Percentiles rank a stretch among this genome's conserved stretches.
These are phyloP conservation scores for Penicillium paradoxum DNA, from an alignment of 495 filamentous ascomycete species.

Conservation along the genomic window DNA sequence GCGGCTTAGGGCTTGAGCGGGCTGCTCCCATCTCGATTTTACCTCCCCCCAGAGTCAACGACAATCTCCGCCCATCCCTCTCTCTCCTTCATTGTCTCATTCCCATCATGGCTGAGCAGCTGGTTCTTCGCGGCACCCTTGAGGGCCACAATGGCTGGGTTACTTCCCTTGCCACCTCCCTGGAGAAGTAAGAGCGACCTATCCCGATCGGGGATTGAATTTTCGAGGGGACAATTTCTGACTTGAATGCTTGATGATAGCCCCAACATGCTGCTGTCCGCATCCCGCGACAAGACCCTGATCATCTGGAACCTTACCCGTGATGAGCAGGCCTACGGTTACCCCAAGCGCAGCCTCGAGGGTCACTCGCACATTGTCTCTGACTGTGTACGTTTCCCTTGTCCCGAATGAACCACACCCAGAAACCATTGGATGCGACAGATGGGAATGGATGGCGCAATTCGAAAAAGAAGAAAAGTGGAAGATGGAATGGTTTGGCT, in stretches of 20 bases:
- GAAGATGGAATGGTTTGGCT: conserved; percentile 28
- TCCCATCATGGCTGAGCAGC: conserved; percentile 82
- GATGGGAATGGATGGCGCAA: conserved; percentile 9
- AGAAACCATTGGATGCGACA: conserved; percentile 15
- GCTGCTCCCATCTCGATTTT: conserved; percentile 40
- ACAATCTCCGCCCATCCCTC: conserved; percentile 44
- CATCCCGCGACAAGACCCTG: conserved; percentile 93
- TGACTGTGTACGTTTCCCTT: conserved; percentile 80
- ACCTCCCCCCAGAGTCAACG: conserved; percentile 44
- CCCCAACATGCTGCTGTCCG: conserved; percentile 99
- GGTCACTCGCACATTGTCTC: conserved; percentile 99
- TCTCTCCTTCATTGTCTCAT: conserved; percentile 45
- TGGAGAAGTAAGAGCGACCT: conserved; percentile 79
- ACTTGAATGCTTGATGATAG: conserved; percentile 47
- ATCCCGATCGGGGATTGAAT: conserved; percentile 24
- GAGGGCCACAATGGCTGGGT: conserved; percentile 87
- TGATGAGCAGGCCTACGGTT: conserved; percentile 94
- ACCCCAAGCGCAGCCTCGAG: conserved; percentile 96
- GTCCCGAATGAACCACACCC: conserved; percentile 12
- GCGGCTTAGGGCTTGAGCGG: conserved; percentile 40
- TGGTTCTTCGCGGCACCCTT: conserved; percentile 95
- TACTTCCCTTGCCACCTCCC: conserved; percentile 82
- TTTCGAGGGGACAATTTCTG: conserved; percentile 29
- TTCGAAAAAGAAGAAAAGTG: conserved; percentile 1
- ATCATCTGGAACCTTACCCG: conserved; percentile 99